These are phyloP conservation scores for Aspergillus sojae DNA, from an alignment of 2,329 filamentous ascomycete genomes.

Conservation along the genomic window DNA sequence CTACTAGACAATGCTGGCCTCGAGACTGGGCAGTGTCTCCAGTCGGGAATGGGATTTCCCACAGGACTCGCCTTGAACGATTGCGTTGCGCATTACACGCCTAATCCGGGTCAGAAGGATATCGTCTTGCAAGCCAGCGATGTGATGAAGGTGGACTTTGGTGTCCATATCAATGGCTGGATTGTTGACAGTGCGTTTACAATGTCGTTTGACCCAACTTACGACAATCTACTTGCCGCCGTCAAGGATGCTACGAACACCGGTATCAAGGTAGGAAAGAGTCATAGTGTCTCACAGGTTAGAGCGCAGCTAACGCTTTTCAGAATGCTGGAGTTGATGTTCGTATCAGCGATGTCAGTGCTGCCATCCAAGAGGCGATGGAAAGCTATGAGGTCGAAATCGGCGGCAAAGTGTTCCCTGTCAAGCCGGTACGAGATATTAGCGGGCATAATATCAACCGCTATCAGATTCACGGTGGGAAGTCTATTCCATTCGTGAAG, in stretches of 20 bases:
- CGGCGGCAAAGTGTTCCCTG: conserved; percentile 54
- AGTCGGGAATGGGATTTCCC: conserved; percentile 58
- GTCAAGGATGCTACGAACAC: conserved; percentile 63
- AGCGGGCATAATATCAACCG: conserved; percentile 59
- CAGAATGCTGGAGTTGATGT: conserved; percentile 59
- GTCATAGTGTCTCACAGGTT: not conserved
- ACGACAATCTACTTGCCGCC: conserved; percentile 71
- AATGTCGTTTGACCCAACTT: conserved; percentile 70
- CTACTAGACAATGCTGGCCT: not conserved
- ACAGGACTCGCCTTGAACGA: conserved; percentile 58
- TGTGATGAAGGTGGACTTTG: conserved; percentile 79
- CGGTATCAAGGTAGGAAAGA: conserved; percentile 44
- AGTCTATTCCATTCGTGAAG: conserved; percentile 59
- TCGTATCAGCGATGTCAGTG: conserved; percentile 58
- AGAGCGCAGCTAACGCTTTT: conserved; percentile 11
- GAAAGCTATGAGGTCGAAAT: conserved; percentile 64
- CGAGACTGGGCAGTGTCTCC: conserved; percentile 31
- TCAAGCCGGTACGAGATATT: conserved; percentile 59
- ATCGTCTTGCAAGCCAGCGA: not conserved
- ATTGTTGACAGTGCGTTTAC: conserved; percentile 81
- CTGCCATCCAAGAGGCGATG: conserved; percentile 63
- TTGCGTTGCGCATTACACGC: conserved; percentile 57
- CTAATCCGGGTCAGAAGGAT: conserved; percentile 61
- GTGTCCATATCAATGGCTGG: conserved; percentile 73
- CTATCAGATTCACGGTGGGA: conserved; percentile 60